Base-by-base conservation (phyloP, 495 filamentous ascomycete genomes). In the Oleoguttula mirabilis region DNA sequence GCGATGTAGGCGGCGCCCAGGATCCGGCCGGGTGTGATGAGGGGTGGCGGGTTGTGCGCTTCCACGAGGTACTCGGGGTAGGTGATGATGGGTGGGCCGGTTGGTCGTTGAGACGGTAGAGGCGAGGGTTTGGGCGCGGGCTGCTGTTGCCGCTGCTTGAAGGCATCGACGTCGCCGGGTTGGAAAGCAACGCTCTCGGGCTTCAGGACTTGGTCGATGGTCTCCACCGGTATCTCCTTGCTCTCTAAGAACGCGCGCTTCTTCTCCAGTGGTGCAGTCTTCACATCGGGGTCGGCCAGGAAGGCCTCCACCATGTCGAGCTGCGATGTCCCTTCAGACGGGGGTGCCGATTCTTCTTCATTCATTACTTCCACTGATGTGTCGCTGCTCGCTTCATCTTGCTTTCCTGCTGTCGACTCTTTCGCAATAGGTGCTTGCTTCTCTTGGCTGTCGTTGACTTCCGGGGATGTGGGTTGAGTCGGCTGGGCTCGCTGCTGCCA, bases 11-110 rank as follows among this genome's bases (percentile, higher is more conserved):
- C 65, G 10, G 86, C 80, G 58, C 77, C 82, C 36, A 88, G 66
- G 25, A 95, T 68, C 30, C 78, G 75, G 28, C 69, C 66, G 44
- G 79, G 72, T 12, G 85, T 90, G 23, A 96, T 71, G 2, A 96
- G 66, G 0, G 90, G 87, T 1, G 79, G 75, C 6, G 84, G 76
- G 22, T 81, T 83, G 37, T 63, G 51, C 8, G 71, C 58, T 34
- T 76, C 63, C 39, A 71, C 67, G 50, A 96, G 77, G 63, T 94
- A 95, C 61, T 98, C 90, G 35, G 90, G 90, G 63, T 95, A 96
- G 19, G 90, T 98, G 55, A 96, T 81, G 51, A 98, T 87, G n/a
- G 88, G 92, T 17, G 85, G 48, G 3, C 12, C 23, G 16, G 7
- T 21, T 32, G 35, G 19, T 32, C 46, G 3, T 16, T 43, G 38